Percentiles rank a stretch among this genome's conserved stretches.
These are phyloP conservation scores for Phyllosticta citriasiana DNA, from an alignment of 2,329 filamentous ascomycete species.

Conservation along the genomic window DNA sequence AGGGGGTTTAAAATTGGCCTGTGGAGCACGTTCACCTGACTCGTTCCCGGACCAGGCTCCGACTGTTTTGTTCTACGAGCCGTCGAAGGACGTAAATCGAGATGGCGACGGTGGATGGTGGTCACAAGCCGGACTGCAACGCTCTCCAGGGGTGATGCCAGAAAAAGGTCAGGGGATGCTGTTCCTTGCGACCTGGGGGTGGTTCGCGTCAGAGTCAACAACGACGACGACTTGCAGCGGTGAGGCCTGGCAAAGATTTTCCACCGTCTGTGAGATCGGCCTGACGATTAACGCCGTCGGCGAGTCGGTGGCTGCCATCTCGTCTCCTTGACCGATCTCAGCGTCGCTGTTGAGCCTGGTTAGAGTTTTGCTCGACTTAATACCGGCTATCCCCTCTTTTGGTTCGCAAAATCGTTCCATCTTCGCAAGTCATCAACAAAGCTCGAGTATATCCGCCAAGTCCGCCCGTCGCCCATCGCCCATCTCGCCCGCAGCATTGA, in stretches of 20 bases:
- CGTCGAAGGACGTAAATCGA: too few species aligned
- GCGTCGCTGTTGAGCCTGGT: neutral
- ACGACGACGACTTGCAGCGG: neutral
- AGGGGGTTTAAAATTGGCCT: neutral
- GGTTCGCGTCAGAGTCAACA: neutral
- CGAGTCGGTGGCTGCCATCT: neutral
- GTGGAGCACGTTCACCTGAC: neutral
- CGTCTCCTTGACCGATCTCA: neutral
- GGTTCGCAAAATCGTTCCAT: neutral
- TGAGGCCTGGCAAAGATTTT: neutral
- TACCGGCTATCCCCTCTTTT: neutral
- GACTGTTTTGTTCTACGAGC: neutral
- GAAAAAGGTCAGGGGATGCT: neutral
- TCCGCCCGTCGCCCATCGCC: neutral
- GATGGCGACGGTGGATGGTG: neutral
- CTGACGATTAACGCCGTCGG: neutral
- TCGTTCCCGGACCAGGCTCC: neutral
- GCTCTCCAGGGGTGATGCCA: neutral
- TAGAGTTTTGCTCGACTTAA: neutral
- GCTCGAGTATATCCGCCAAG: neutral
- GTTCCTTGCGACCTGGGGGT: neutral
- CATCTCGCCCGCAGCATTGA: neutral
- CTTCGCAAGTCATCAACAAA: neutral
- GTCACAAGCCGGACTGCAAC: neutral
- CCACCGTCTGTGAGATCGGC: neutral